Evolutionary conservation across 495 filamentous ascomycete species (phyloP), one percentile per base, ranked within the genome.

Genomic region (Talaromyces thailandensis): DNA sequence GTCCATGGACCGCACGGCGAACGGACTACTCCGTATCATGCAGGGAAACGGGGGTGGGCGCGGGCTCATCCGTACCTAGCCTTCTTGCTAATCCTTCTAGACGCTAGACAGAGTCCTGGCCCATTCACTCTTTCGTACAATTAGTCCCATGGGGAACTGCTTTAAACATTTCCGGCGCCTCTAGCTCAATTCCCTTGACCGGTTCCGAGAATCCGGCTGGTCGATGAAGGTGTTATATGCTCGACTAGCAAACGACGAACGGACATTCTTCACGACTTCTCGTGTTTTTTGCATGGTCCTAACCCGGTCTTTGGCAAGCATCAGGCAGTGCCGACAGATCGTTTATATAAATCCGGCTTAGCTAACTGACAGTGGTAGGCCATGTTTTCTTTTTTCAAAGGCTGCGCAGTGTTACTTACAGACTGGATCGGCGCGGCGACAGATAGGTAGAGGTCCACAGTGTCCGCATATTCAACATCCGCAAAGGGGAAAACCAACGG

Each of bases 61-160:
- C 23, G 51, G 51, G 51, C 21, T 26, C n/a, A 12, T 28, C 51
- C 51, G 51, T 28, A 23, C 11, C 51, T 9, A 48, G n/a, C n/a
- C n/a, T n/a, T 55, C 11, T 21, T 55, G 51, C 28, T 3, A 55
- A 55, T 55, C 51, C 51, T 55, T 55, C 51, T 26, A 55, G 24
- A 26, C 51, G 51, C 51, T 55, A 55, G 51, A 28, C 26, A 55
- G 23, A 16, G 51, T 24, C 50, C 23, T 14, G 12, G 12, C 26
- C 23, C 21, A 7, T 25, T 28, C 21, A 26, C 48, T 9, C 24
- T 52, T 28, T 28, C 23, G 51, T n/a, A 28, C 51, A 28, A 24
- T n/a, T 55, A 55, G 51, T 55, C 51, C 24, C 51, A 55, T 55
- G 51, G 51, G 51, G 51, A 55, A 55, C 51, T 55, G 51, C 6